phyloP scores from a whole-genome alignment of 2,329 filamentous ascomycete genomes.

The Ceratocystis cacaofunesta region DNA sequence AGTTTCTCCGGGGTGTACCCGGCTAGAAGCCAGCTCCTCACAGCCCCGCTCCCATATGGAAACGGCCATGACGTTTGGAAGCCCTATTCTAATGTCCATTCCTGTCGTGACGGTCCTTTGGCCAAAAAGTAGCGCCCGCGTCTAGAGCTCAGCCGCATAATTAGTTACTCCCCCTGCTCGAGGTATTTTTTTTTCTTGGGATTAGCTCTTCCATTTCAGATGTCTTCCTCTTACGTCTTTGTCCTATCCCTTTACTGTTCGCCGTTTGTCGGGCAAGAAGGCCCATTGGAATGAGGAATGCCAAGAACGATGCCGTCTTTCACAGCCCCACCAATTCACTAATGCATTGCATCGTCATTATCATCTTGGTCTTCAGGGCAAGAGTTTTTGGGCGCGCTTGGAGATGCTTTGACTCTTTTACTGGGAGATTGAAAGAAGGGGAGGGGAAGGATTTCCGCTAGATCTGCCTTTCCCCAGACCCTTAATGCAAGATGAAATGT shows the following conservation, averaged over 20 bases:
- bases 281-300: background rate
- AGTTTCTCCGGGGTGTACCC: background rate
- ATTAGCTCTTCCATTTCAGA: background rate
- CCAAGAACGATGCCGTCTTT: background rate
- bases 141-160: background rate
- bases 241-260: background rate
- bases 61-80: background rate
- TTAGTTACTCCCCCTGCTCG: background rate
- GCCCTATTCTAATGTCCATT: background rate
- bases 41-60: background rate
- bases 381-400: background rate
- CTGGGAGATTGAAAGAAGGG: background rate
- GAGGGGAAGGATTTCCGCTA: background rate
- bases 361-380: background rate
- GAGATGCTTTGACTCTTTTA: background rate
- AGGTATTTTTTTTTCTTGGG: background rate
- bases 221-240: background rate
- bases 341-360: background rate
- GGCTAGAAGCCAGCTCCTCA: background rate
- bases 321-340: background rate
- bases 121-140: background rate
- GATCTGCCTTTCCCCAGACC: background rate
- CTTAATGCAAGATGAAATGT: background rate
- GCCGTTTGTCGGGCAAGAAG: background rate
- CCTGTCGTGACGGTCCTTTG: background rate